A percentile compares a stretch with the other conserved stretches of the same genome.
These are phyloP conservation scores for Ballota nigra DNA, from an alignment of 257 asterid species.

Conservation along the genomic window DNA sequence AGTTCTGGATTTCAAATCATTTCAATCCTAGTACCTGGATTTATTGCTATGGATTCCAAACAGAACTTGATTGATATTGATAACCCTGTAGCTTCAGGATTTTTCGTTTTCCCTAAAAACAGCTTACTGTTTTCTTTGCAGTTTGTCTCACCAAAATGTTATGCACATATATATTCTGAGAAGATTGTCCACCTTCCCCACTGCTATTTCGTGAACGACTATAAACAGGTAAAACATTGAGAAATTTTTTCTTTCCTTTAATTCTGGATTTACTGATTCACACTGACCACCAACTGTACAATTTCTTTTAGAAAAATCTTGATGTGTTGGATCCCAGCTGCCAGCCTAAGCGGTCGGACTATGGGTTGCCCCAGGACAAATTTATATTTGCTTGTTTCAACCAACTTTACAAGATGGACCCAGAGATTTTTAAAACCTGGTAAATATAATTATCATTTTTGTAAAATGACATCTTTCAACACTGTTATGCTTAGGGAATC, in stretches of 20 bases:
- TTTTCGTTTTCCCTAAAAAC: not conserved
- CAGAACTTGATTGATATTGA: not conserved
- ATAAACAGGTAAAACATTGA: constrained; percentile 72
- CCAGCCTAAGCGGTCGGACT: constrained; percentile 88
- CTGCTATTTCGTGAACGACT: constrained; percentile 96
- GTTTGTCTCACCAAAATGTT: constrained; percentile 89
- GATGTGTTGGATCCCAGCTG: constrained; percentile 79
- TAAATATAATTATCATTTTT: constrained; percentile 25
- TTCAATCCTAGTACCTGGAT: not conserved
- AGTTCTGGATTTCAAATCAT: not conserved
- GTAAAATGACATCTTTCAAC: not conserved
- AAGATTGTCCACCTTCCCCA: constrained; percentile 95
- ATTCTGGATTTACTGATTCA: not conserved
- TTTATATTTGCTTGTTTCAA: constrained; percentile 97
- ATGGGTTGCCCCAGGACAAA: constrained; percentile 93
- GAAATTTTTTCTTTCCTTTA: not conserved
- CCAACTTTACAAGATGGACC: constrained; percentile 99
- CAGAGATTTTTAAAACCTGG: constrained; percentile 86
- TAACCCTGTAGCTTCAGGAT: not conserved
- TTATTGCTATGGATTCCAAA: not conserved
- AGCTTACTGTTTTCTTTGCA: constrained; percentile 30
- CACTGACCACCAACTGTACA: constrained; percentile 23
- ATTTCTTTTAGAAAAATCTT: constrained; percentile 63
- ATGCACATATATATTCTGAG: constrained; percentile 87
- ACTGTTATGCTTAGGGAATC: not conserved